Base-by-base conservation (phyloP, 352 stramenopile genomes). In the Phytophthora agathidicida region DNA sequence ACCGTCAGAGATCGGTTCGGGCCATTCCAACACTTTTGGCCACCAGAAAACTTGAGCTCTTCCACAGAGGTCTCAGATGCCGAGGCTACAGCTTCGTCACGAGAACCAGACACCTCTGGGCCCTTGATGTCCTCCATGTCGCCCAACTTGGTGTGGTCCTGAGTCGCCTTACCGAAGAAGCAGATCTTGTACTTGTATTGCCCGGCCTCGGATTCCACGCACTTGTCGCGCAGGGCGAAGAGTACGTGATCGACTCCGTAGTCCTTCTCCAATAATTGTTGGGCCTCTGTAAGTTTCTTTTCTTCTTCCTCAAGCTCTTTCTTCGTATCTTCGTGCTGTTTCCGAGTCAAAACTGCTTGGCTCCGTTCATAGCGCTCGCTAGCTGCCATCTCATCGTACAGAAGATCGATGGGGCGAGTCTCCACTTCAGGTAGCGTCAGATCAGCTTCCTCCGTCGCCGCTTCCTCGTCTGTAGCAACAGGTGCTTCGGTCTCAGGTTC, bases 111-210 rank as follows among this genome's bases (percentile, higher is more conserved):
- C 27, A 24, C 5, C 11, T 58, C 42, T 5, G 32, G 20, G 7
- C 9, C 31, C 24, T 55, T 61, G 5, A 77, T 60, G 2, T 80
- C 61, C 30, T 84, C 58, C 83, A 93, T 93, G 16, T 69, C 33
- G 28, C 90, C 90, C 10, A 97, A 43, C 20, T 77, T 91, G 32
- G 76, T 95, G 14, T 46, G 45, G 46, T 96, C 88, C 53, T 97
- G 91, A 19, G 84, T 91, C 8, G 89, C 86, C 10, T 75, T 74
- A 24, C 83, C 86, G 49, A 93, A 97, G 16, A 92, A 86, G 65
- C 89, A 97, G 16, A 94, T 60, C 31, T 83, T 80, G 71, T 97
- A 97, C 47, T 49, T 88, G 75, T 97, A 97, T 50, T 94, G 52
- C 8, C 82, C 80, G 14, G 85, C 67, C 6, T 76, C 60, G 3